Base-by-base conservation (phyloP, 2,329 filamentous ascomycete species). In the Diaporthe citri region DNA sequence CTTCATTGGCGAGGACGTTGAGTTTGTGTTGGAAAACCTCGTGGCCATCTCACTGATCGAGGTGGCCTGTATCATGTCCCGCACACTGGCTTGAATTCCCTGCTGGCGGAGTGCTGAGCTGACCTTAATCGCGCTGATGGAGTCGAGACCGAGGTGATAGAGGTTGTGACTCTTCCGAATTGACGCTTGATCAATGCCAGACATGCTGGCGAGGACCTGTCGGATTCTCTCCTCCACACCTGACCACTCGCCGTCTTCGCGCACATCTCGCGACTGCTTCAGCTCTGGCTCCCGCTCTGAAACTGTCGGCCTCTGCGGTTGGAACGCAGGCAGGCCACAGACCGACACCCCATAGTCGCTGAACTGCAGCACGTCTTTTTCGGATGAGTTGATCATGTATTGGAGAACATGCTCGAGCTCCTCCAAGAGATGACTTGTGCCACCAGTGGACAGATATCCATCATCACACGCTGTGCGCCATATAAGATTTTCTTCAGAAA, bases 41-140 rank as follows among this genome's bases (percentile, higher is more conserved):
- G 67, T 46, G 0, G 76, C 74, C 87, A 97, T 95, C 1, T 91
- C 88, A 2, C 84, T 80, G 31, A 97, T 87, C 0, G 91, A 95
- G 5, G 88, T 86, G 1, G 92, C 90, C 75, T 86, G 90, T 3
- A 97, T 84, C 79, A 98, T 90, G 52, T 94, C 90, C 56, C 93
- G 92, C 4, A 96, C 93, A 46, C 88, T 88, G 1, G 97, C 82
- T 17, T 85, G 83, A 10, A 98, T 83, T 0, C 87, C 90, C 56
- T 87, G 84, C 78, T 90, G 93, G 56, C 90, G 91, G 5, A 98
- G 85, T 10, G 95, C 86, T 0, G 93, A 89, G 12, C 92, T 91
- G 4, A 95, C 91, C 80, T 97, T 97, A 85, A 98, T 97, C 1
- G 95, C 93, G 77, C 93, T 96, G 82, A 98, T 97, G 0, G 96